These are phyloP conservation scores for Elasticomyces elasticus DNA, from an alignment of 495 filamentous ascomycete genomes.

Conservation along the genomic window DNA sequence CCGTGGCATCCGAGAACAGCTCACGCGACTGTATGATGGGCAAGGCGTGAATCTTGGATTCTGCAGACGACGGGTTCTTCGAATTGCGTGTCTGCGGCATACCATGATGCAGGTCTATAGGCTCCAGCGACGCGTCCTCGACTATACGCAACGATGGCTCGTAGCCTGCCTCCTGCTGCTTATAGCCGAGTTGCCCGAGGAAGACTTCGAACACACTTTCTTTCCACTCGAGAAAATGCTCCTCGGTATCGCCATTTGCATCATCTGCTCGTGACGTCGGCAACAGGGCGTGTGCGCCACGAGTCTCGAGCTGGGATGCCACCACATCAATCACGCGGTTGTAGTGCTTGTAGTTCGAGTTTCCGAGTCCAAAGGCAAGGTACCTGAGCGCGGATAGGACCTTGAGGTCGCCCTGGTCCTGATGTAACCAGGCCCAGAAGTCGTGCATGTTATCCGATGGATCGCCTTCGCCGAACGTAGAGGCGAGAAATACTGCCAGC, in stretches of 20 bases:
- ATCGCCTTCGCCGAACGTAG: constrained; percentile 48
- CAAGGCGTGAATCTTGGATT: constrained; percentile 18
- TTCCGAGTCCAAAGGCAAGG: constrained; percentile 40
- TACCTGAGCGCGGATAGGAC: constrained; percentile 35
- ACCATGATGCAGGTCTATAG: constrained; percentile 35
- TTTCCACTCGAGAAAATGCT: constrained; percentile 46
- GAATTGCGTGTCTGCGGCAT: constrained; percentile 28
- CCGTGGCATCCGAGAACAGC: constrained; percentile 25
- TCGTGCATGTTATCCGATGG: constrained; percentile 42
- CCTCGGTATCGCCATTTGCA: constrained; percentile 39
- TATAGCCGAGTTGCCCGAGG: constrained; percentile 29
- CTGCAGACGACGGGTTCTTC: constrained; percentile 22
- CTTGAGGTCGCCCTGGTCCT: constrained; percentile 18
- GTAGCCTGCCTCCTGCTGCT: constrained; percentile 35
- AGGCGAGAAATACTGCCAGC: constrained; percentile 42
- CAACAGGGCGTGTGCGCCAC: constrained; percentile 35
- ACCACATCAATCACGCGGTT: constrained; percentile 40
- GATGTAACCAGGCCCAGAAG: constrained; percentile 38
- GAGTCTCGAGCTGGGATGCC: constrained; percentile 29
- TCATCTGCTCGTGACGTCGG: constrained; percentile 39
- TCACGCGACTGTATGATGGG: constrained; percentile 31
- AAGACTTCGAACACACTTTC: constrained; percentile 36
- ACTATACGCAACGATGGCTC: constrained; percentile 35
- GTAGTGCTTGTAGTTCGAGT: constrained; percentile 45
- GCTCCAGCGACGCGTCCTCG: constrained; percentile 33